A percentile compares a stretch with the other conserved stretches of the same genome.
Evolutionary conservation across 371 early-diverging fungal genomes (phyloP).

Genomic region (Apophysomyces variabilis): DNA sequence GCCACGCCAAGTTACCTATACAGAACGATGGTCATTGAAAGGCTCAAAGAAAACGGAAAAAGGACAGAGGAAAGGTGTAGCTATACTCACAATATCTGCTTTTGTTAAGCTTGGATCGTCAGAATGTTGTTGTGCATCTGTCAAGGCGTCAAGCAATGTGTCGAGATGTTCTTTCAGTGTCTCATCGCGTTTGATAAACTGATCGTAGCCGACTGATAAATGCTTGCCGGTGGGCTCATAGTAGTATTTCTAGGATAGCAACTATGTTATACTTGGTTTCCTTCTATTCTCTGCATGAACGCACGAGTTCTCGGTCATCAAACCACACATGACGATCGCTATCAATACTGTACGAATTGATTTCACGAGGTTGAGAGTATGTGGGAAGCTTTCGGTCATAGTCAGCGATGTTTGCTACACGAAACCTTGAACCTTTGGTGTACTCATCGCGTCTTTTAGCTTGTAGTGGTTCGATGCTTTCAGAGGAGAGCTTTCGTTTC

Average conservation of each 20-base stretch:
- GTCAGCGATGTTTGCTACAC: slow-evolving; percentile 15
- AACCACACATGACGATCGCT: slow-evolving; percentile 61
- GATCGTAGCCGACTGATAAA: slow-evolving; percentile 62
- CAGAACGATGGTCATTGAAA: not conserved
- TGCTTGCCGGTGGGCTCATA: slow-evolving; percentile 60
- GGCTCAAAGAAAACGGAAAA: too few species aligned
- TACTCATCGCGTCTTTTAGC: not conserved
- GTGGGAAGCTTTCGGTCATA: slow-evolving; percentile 59
- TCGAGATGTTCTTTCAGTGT: slow-evolving; percentile 79
- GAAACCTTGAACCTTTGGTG: not conserved
- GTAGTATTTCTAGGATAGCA: slow-evolving; percentile 67
- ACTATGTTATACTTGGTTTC: not conserved
- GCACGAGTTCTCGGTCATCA: slow-evolving; percentile 73
- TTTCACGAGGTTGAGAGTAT: slow-evolving; percentile 78
- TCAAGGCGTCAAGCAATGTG: slow-evolving; percentile 72
- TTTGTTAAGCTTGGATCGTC: slow-evolving; percentile 13
- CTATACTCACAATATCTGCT: slow-evolving; percentile 50
- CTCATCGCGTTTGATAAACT: slow-evolving; percentile 67
- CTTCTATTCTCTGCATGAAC: not conserved
- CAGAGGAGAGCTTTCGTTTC: not conserved
- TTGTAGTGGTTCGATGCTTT: not conserved
- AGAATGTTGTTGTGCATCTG: slow-evolving; percentile 22
- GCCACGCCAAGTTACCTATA: slow-evolving; percentile 71
- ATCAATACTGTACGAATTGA: slow-evolving; percentile 80
- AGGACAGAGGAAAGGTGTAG: not conserved